Evolutionary conservation across 208 protist species (phyloP).

Genomic region (Blechomonas ayalai): DNA sequence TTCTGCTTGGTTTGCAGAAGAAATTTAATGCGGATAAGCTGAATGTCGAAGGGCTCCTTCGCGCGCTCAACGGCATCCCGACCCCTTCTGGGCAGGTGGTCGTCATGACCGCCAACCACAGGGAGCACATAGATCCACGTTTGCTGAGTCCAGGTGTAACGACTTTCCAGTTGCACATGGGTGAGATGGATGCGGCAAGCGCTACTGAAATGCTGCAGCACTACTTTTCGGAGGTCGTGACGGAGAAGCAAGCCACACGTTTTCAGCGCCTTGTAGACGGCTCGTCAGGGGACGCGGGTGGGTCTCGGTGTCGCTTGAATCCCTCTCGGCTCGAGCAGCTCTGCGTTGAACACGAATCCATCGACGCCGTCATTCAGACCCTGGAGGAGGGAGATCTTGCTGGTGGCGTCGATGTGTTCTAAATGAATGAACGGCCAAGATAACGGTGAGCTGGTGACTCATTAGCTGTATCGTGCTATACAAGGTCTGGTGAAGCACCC

Average conservation of each 20-base stretch:
- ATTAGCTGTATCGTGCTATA: too few relatives aligned
- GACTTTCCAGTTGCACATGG: constrained; percentile 65
- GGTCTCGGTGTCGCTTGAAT: constrained; percentile 7
- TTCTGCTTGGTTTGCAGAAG: constrained; percentile 6
- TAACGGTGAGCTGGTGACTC: too few relatives aligned
- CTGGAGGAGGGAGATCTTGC: constrained; percentile 4
- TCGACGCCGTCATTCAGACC: constrained; percentile 21
- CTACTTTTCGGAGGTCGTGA: constrained; percentile 36
- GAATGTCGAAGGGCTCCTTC: constrained; percentile 80
- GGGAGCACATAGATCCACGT: constrained; percentile 61
- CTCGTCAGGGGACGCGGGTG: background rate
- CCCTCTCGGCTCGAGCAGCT: constrained; percentile 48
- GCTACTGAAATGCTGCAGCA: constrained; percentile 50
- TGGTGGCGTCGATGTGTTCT: too few relatives aligned
- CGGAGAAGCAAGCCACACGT: background rate
- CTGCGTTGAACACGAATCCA: constrained; percentile 28
- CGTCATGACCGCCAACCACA: constrained; percentile 90
- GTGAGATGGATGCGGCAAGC: constrained; percentile 19
- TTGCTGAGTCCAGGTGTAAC: constrained; percentile 60
- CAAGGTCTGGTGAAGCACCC: too few relatives aligned
- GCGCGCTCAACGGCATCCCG: constrained; percentile 81
- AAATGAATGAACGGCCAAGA: too few relatives aligned
- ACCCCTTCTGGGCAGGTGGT: constrained; percentile 74
- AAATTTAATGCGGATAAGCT: constrained; percentile 35
- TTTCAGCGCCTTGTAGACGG: background rate